Conservation (phyloP, 1,284 basidiomycete species). For the Xanthoconium separans region DNA sequence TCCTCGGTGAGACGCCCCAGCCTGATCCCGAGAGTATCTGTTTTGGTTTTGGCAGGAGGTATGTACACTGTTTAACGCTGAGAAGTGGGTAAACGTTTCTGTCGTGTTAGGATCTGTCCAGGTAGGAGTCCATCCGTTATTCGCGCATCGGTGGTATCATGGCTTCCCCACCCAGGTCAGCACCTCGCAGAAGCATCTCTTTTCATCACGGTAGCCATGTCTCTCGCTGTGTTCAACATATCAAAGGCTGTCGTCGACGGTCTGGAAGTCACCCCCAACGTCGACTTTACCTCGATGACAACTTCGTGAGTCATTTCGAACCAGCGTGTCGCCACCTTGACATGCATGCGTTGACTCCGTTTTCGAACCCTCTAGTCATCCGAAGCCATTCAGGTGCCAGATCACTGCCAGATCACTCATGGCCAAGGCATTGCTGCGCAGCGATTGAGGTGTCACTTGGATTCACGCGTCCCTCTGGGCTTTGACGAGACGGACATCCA, state of each 20-base stretch:
- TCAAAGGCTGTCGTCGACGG: conserved; percentile 23
- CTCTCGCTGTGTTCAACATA: conserved; percentile 18
- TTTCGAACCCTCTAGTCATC: too few species aligned
- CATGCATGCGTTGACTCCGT: too few species aligned
- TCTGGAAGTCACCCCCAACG: conserved; percentile 10
- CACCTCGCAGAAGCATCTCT: conserved; percentile 17
- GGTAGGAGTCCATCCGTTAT: conserved; percentile 8
- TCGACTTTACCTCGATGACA: neutral
- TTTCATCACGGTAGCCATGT: conserved; percentile 20
- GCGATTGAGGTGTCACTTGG: neutral
- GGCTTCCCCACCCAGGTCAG: neutral
- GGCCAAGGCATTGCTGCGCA: too few species aligned
- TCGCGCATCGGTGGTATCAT: too few species aligned
- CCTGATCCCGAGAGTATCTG: conserved; percentile 15
- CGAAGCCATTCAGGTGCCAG: too few species aligned
- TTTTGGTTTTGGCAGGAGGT: conserved; percentile 26
- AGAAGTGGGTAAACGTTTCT: neutral
- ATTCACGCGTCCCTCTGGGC: too few species aligned
- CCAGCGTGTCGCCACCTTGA: too few species aligned
- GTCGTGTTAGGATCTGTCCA: conserved; percentile 17
- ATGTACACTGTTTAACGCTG: neutral
- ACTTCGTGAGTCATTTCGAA: conserved; percentile 13
- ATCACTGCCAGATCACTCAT: too few species aligned
- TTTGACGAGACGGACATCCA: too few species aligned
- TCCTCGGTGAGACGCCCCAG: conserved; percentile 18